Evolutionary conservation across 2,329 filamentous ascomycete species (phyloP).

Genomic region (Claviceps purpurea): DNA sequence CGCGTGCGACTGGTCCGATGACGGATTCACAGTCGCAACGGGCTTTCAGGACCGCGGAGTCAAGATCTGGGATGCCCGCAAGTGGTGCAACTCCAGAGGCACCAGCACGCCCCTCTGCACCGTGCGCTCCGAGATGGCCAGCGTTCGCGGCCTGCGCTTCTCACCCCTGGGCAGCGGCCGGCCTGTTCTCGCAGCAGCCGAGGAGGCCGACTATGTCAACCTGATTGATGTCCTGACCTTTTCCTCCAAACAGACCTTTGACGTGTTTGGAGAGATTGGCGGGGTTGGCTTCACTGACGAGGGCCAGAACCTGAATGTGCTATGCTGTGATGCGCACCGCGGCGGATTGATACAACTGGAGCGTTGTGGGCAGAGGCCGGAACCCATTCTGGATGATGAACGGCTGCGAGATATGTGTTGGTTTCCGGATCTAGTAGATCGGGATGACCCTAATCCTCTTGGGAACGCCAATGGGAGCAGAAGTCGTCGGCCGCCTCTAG

Average conservation of each 20-base stretch:
- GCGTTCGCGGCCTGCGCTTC: slow-evolving; percentile 56
- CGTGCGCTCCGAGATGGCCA: slow-evolving; percentile 52
- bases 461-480: slow-evolving; percentile 1
- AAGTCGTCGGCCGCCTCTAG: slow-evolving; percentile 3
- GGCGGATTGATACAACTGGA: slow-evolving; percentile 56
- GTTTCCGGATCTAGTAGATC: background rate
- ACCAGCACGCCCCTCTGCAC: slow-evolving; percentile 33
- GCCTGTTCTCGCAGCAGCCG: slow-evolving; percentile 55
- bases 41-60: slow-evolving; percentile 63
- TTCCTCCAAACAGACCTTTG: slow-evolving; percentile 52
- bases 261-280: slow-evolving; percentile 63
- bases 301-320: slow-evolving; percentile 53
- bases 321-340: slow-evolving; percentile 51
- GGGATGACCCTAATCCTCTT: slow-evolving; percentile 1
- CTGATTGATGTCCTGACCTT: slow-evolving; percentile 57
- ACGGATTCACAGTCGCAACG: slow-evolving; percentile 64
- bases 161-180: slow-evolving; percentile 57
- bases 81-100: slow-evolving; percentile 45
- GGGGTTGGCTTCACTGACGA: slow-evolving; percentile 54
- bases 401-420: slow-evolving; percentile 6
- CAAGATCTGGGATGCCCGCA: slow-evolving; percentile 64
- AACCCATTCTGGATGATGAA: slow-evolving; percentile 12
- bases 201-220: slow-evolving; percentile 61
- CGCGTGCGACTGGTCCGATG: slow-evolving; percentile 66
- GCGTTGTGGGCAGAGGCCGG: slow-evolving; percentile 22